Evolutionary conservation across 2,329 filamentous ascomycete species (phyloP).

Genomic region (Reticulascus tulasneorum): DNA sequence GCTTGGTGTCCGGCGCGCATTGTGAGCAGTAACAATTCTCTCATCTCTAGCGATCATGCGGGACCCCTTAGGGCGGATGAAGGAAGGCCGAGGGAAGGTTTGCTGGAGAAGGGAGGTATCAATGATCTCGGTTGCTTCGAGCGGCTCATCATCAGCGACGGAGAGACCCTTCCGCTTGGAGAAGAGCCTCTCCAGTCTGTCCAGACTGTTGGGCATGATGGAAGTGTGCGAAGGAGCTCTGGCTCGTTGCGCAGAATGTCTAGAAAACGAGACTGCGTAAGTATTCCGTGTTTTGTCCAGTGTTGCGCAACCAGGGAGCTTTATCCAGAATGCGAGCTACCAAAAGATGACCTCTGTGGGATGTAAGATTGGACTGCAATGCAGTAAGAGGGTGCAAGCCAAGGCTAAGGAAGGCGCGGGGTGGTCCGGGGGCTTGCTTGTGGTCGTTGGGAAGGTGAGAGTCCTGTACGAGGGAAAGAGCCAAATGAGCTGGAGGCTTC

Average conservation of each 20-base stretch:
- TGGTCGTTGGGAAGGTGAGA: too few species aligned
- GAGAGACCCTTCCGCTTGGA: conserved; percentile 32
- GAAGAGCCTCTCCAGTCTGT: conserved; percentile 47
- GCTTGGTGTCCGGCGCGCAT: conserved; percentile 10
- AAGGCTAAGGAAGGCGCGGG: conserved; percentile 9
- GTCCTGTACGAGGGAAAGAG: too few species aligned
- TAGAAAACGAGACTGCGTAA: conserved; percentile 3
- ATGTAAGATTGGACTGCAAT: not conserved
- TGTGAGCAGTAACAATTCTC: conserved; percentile 10
- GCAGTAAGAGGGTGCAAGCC: not conserved
- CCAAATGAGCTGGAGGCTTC: too few species aligned
- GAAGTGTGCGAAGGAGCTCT: not conserved
- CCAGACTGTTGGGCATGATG: conserved; percentile 12
- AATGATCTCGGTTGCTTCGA: not conserved
- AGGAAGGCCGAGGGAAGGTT: conserved; percentile 48
- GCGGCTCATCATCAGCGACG: not conserved
- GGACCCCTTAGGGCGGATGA: conserved; percentile 50
- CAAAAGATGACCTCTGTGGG: conserved; percentile 2
- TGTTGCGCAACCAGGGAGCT: not conserved
- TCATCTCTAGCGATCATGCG: conserved; percentile 57
- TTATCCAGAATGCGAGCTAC: not conserved
- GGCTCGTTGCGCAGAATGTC: not conserved
- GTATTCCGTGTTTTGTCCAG: not conserved
- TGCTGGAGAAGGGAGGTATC: conserved; percentile 21
- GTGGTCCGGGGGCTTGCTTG: too few species aligned